These are phyloP conservation scores for Actinomucor elegans DNA, from an alignment of 371 early-diverging fungal species.

Conservation along the genomic window DNA sequence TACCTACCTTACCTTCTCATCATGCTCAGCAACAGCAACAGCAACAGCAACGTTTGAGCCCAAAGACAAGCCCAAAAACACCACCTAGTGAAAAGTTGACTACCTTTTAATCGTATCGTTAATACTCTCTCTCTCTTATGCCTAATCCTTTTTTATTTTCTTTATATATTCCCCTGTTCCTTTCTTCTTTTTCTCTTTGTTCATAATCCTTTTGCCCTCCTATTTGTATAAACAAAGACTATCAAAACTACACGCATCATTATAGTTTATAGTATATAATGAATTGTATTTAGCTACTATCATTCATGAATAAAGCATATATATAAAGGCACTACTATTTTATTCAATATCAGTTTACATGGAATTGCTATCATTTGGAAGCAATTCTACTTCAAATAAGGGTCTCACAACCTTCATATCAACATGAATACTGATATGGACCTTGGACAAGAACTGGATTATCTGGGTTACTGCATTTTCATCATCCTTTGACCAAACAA, in stretches of 20 bases:
- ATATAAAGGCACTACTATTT: too few species aligned
- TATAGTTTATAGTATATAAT: too few species aligned
- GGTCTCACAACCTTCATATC: conserved; percentile 32
- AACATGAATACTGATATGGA: conserved; percentile 13
- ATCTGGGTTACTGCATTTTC: not conserved
- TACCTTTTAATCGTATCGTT: conserved; percentile 4
- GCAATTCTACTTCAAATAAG: conserved; percentile 38
- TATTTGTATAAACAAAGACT: too few species aligned
- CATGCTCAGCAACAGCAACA: conserved; percentile 2
- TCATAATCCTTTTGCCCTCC: too few species aligned
- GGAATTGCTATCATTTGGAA: too few species aligned
- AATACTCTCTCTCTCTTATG: not conserved
- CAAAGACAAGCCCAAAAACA: not conserved
- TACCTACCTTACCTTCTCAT: conserved; percentile 3
- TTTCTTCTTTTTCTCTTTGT: too few species aligned
- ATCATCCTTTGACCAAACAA: conserved; percentile 1
- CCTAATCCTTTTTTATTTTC: too few species aligned
- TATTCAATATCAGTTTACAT: too few species aligned
- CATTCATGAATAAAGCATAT: too few species aligned
- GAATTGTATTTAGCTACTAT: too few species aligned
- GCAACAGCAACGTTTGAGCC: not conserved
- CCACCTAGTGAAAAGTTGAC: conserved; percentile 3
- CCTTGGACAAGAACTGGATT: conserved; percentile 2
- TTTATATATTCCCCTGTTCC: too few species aligned
- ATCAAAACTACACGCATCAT: too few species aligned